Evolutionary conservation across 2,329 filamentous ascomycete genomes (phyloP).

Genomic region (Cryphonectria japonica): DNA sequence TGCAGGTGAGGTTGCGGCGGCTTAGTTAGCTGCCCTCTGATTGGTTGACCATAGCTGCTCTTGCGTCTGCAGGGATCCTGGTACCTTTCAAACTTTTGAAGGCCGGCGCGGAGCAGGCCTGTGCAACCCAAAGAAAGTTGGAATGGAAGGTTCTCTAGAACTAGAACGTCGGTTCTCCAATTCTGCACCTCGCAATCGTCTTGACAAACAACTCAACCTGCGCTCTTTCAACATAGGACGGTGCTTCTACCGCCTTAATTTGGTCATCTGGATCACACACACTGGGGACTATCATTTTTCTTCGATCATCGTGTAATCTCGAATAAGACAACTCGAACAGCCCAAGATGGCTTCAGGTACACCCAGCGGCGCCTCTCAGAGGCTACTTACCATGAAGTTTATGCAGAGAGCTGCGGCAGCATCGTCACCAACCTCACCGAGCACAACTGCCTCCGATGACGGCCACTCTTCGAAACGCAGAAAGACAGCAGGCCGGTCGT

Average conservation of each 20-base stretch:
- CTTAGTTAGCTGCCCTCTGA: conserved; percentile 15
- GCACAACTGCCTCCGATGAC: conserved; percentile 47
- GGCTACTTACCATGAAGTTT: conserved; percentile 94
- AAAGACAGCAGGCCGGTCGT: conserved; percentile 49
- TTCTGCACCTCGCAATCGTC: not conserved
- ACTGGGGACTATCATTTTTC: not conserved
- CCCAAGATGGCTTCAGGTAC: conserved; percentile 54
- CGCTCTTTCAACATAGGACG: not conserved
- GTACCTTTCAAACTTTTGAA: conserved; percentile 3
- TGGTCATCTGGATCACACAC: not conserved
- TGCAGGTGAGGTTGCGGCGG: conserved; percentile 6
- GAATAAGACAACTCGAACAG: not conserved
- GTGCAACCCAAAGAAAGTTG: not conserved
- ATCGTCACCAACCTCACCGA: conserved; percentile 48
- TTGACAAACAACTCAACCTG: not conserved
- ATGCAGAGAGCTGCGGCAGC: conserved; percentile 86
- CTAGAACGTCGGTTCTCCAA: not conserved
- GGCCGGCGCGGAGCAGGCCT: not conserved
- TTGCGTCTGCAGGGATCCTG: not conserved
- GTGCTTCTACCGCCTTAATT: no score
- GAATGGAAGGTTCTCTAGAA: not conserved
- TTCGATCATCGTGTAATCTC: not conserved
- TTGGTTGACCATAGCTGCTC: conserved; percentile 2
- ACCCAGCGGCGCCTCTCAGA: conserved; percentile 76
- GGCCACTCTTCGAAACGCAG: conserved; percentile 65